These are phyloP conservation scores for Taiozyma sp. DNA, from an alignment of 1,139 yeast species.

Conservation along the genomic window DNA sequence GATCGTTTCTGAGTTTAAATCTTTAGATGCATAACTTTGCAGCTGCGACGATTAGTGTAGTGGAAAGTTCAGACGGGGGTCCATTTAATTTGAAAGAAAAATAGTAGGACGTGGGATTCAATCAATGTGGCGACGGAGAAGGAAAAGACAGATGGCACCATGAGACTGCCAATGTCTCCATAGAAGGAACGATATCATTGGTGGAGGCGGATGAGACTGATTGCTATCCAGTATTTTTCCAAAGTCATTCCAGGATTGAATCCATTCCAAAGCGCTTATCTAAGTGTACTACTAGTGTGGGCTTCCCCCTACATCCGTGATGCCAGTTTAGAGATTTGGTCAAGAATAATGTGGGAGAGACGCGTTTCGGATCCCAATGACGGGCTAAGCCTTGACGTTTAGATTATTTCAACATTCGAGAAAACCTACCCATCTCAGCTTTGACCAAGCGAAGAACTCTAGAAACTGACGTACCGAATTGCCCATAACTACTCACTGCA, in stretches of 20 bases:
- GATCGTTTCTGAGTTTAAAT: neutral
- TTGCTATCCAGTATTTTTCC: no score
- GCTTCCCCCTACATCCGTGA: no score
- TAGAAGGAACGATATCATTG: neutral
- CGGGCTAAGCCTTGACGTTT: neutral
- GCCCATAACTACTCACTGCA: neutral
- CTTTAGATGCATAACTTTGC: neutral
- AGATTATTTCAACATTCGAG: neutral
- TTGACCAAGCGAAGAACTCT: neutral
- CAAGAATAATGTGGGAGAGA: neutral
- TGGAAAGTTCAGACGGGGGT: no score
- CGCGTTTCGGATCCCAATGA: neutral
- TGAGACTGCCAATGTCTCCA: neutral
- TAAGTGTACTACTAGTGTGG: no score
- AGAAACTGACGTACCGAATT: neutral
- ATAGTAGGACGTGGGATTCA: neutral
- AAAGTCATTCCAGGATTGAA: no score
- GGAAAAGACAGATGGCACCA: neutral
- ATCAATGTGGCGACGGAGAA: neutral
- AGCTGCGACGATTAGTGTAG: neutral
- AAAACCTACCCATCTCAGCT: neutral
- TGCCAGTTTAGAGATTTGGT: no score
- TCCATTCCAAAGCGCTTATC: neutral
- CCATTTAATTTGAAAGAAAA: no score
- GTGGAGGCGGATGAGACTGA: neutral